These are phyloP conservation scores for Rhododendron molle DNA, from an alignment of 148 eudicot genomes.

Conservation along the genomic window DNA sequence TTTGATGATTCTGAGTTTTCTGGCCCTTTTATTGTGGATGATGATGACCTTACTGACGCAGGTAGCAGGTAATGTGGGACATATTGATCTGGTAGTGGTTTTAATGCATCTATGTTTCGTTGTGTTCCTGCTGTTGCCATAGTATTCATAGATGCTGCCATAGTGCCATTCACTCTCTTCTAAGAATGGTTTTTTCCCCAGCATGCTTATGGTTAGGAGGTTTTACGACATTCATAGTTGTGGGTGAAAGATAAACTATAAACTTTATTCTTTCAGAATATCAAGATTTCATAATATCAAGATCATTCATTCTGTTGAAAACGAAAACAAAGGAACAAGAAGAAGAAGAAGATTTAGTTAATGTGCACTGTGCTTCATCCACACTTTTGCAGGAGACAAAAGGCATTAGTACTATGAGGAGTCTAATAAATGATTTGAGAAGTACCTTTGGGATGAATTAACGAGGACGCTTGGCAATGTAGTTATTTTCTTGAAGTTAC, in stretches of 20 bases:
- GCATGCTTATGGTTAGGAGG: neutral
- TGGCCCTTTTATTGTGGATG: conserved; percentile 78
- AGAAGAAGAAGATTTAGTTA: neutral
- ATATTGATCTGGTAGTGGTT: neutral
- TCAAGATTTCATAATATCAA: neutral
- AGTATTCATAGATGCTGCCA: neutral
- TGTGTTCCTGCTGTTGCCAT: neutral
- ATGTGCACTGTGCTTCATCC: neutral
- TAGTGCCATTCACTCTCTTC: neutral
- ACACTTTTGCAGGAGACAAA: neutral
- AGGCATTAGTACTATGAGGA: neutral
- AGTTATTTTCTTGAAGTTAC: neutral
- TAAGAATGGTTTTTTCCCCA: neutral
- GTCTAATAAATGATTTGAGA: neutral
- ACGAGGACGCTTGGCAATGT: neutral
- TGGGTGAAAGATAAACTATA: neutral
- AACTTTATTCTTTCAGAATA: neutral
- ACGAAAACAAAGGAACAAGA: neutral
- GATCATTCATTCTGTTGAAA: conserved; percentile 1
- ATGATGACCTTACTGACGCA: conserved; percentile 50
- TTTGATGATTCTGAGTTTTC: conserved; percentile 73
- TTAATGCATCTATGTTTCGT: neutral
- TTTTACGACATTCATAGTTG: neutral
- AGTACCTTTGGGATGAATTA: neutral
- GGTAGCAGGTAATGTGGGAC: conserved; percentile 53